phyloP scores from a whole-genome alignment of 2,329 filamentous ascomycete genomes.

The Fusarium nodosum region DNA sequence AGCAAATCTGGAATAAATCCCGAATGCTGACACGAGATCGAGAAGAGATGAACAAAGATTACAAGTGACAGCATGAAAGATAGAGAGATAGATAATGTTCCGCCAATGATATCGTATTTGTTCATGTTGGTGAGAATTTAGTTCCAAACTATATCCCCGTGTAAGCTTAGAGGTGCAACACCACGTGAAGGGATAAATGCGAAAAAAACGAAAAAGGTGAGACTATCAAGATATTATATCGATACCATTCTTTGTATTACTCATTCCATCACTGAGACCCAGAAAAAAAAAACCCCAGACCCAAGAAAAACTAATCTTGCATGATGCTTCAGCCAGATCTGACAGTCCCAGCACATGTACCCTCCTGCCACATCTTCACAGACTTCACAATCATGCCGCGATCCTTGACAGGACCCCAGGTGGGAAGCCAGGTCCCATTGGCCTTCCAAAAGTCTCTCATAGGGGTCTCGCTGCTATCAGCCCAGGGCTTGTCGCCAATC shows the following conservation, averaged over 20 bases:
- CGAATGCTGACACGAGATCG: slow-evolving; percentile 1
- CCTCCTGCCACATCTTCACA: slow-evolving; percentile 62
- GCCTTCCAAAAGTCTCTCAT: slow-evolving; percentile 59
- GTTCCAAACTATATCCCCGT: not conserved
- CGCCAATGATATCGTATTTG: not conserved
- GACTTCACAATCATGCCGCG: slow-evolving; percentile 60
- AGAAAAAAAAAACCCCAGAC: not conserved
- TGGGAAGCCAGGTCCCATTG: slow-evolving; percentile 57
- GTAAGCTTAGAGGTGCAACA: slow-evolving; percentile 6
- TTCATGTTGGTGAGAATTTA: slow-evolving; percentile 21
- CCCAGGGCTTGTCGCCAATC: slow-evolving; percentile 60
- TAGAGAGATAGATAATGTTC: not conserved
- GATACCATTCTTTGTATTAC: slow-evolving; percentile 6
- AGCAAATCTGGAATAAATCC: slow-evolving; percentile 12
- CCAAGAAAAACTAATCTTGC: slow-evolving; percentile 4
- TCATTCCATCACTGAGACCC: slow-evolving; percentile 1
- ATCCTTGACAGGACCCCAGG: slow-evolving; percentile 50
- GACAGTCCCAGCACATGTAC: slow-evolving; percentile 41
- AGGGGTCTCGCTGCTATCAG: slow-evolving; percentile 56
- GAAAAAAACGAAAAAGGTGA: not conserved
- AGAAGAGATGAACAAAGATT: slow-evolving; percentile 8
- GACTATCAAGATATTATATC: slow-evolving; percentile 8
- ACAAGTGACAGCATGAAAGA: slow-evolving; percentile 1
- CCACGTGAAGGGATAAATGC: slow-evolving; percentile 1
- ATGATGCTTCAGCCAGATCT: not conserved